Evolutionary conservation across 176 grass and related monocot genomes (phyloP).

Genomic region (Aegilops bicornis): DNA sequence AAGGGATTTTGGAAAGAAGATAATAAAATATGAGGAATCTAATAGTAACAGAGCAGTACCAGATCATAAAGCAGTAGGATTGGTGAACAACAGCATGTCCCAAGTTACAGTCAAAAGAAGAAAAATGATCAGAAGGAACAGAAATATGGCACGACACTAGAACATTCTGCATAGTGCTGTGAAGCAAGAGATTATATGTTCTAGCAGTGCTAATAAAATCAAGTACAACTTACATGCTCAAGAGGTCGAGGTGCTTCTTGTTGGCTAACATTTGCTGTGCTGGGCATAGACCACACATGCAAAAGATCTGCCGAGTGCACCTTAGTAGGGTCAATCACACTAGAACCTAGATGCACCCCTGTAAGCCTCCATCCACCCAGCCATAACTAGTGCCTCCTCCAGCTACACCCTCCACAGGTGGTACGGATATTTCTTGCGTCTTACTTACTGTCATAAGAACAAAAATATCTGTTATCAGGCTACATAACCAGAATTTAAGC

Average conservation of each 20-base stretch:
- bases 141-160: not conserved
- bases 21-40: too few relatives aligned
- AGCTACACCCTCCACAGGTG: constrained; percentile 92
- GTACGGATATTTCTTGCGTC: constrained; percentile 44
- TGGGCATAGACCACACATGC: constrained; percentile 97
- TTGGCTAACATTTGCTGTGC: constrained; percentile 82
- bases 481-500: constrained; percentile 7
- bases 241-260: constrained; percentile 86
- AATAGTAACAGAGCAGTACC: not conserved
- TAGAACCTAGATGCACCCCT: constrained; percentile 40
- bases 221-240: constrained; percentile 66
- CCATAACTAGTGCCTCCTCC: constrained; percentile 98
- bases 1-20: too few relatives aligned
- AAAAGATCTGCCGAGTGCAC: constrained; percentile 73
- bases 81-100: not conserved
- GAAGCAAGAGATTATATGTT: not conserved
- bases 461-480: constrained; percentile 7
- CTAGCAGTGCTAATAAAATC: not conserved
- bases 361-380: constrained; percentile 66
- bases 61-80: not conserved
- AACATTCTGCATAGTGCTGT: constrained; percentile 1
- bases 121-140: not conserved
- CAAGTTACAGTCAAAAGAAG: constrained; percentile 7
- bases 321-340: constrained; percentile 71
- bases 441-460: constrained; percentile 40